Evolutionary conservation across 1,284 basidiomycete species (phyloP), one percentile per base, ranked within the genome.

Genomic region (Irpex sp.): DNA sequence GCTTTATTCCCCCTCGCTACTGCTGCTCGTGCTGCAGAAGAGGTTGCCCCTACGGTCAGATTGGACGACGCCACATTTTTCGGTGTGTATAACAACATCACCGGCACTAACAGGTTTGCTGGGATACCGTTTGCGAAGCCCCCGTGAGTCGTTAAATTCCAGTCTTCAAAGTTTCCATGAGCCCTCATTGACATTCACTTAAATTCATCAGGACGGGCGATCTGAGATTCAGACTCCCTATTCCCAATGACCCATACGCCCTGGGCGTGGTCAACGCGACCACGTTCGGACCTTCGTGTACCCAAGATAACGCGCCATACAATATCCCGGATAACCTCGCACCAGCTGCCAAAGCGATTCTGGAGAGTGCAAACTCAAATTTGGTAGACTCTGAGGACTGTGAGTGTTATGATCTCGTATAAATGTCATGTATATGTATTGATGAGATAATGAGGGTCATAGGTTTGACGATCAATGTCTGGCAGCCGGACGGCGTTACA

Each of bases 401-500:
- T 51, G 19, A 17, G 50, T 19, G 33, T 35, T 35, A 8, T 35
- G 33, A 17, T 35, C 7, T 35, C 33, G 33, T 35, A 35, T 8
- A 35, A 35, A 35, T 35, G 33, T 35, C 33, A 35, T 35, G 33
- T 35, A 35, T 35, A 7, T 35, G 33, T 7, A 35, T 35, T 35
- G 33, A 7, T 35, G 11, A 35, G 33, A 35, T 35, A 8, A 8
- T 35, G 33, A 35, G 33, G 33, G 13, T n/a, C 43, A 5, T 11
- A 57, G 37, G 31, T 69, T 72, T 89, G 46, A 81, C 77, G 0
- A 66, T 88, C 63, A 88, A 88, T 68, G 80, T 89, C 7, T 74
- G 82, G 61, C 80, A 76, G 43, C 82, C 86, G 3, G 70, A 76
- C 1, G 72, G 69, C 19, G 73, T 77, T 0, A 74, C 71, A 0